A percentile compares a stretch with the other conserved stretches of the same genome.
phyloP scores from a whole-genome alignment of 176 grass and related monocot species.

The Oropetium thomaeum region DNA sequence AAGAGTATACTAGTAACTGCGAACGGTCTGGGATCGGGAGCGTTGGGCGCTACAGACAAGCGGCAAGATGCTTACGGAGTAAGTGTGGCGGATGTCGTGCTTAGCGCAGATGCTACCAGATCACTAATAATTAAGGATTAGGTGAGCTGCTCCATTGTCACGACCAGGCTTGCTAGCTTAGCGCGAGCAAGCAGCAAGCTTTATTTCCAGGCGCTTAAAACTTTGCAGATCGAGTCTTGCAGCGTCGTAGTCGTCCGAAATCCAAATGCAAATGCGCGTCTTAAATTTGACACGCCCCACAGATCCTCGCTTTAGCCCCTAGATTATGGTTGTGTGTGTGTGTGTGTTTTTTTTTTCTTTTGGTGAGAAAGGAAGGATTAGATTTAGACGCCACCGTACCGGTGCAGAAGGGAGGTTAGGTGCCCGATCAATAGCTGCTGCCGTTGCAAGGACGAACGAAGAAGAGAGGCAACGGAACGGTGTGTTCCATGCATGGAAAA shows the following conservation, averaged over 20 bases:
- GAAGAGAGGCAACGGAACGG: neutral
- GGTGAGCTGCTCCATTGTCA: slow-evolving; percentile 45
- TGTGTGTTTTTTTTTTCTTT: too few species aligned
- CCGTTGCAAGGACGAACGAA: neutral
- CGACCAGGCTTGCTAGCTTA: too few species aligned
- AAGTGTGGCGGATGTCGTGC: slow-evolving; percentile 26
- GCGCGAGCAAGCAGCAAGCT: neutral
- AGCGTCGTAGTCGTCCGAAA: neutral
- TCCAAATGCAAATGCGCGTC: slow-evolving; percentile 8
- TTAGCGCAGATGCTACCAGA: neutral
- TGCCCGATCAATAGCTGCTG: neutral
- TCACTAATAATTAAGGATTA: slow-evolving; percentile 33
- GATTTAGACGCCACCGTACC: neutral
- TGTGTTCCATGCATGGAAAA: neutral
- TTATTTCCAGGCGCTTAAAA: too few species aligned
- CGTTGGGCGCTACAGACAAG: slow-evolving; percentile 23
- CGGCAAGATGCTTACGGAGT: slow-evolving; percentile 23
- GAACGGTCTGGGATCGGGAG: neutral
- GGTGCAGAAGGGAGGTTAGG: neutral
- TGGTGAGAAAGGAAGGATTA: too few species aligned
- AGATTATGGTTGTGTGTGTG: neutral
- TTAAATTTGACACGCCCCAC: neutral
- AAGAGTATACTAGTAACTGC: neutral
- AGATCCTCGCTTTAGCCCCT: neutral
- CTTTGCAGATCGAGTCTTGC: neutral